Evolutionary conservation across 768 basidiomycete genomes (phyloP).

Genomic region (Tulasnella sp.): DNA sequence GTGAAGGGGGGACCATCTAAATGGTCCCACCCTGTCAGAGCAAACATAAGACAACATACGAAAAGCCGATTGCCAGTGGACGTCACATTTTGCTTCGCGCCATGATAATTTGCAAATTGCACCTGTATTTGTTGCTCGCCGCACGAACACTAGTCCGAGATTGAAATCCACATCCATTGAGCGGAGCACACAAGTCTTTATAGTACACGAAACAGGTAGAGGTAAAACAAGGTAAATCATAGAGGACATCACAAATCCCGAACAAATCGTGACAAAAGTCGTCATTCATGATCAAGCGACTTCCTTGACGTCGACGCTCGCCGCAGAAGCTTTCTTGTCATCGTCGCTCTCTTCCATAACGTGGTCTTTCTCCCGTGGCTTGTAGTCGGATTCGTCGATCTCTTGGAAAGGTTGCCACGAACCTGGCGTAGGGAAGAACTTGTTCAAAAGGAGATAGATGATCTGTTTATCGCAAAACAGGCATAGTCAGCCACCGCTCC

Average conservation of each 20-base stretch:
- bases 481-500: background rate
- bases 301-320: background rate
- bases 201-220: background rate
- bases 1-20: too few species aligned
- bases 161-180: background rate
- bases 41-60: too few species aligned
- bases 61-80: background rate
- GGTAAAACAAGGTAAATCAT: background rate
- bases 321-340: background rate
- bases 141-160: background rate
- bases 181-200: background rate
- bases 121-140: background rate
- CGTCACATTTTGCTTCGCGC: background rate
- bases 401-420: constrained; percentile 49
- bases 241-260: background rate
- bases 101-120: too few species aligned
- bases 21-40: too few species aligned
- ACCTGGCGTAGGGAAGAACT: constrained; percentile 58
- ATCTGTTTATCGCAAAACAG: constrained; percentile 31
- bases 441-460: constrained; percentile 58
- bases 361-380: constrained; percentile 3
- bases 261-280: background rate
- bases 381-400: constrained; percentile 43
- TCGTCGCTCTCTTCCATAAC: constrained; percentile 12
- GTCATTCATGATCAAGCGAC: background rate